phyloP scores from a whole-genome alignment of 352 stramenopile genomes.

The Peronospora belbahrii region DNA sequence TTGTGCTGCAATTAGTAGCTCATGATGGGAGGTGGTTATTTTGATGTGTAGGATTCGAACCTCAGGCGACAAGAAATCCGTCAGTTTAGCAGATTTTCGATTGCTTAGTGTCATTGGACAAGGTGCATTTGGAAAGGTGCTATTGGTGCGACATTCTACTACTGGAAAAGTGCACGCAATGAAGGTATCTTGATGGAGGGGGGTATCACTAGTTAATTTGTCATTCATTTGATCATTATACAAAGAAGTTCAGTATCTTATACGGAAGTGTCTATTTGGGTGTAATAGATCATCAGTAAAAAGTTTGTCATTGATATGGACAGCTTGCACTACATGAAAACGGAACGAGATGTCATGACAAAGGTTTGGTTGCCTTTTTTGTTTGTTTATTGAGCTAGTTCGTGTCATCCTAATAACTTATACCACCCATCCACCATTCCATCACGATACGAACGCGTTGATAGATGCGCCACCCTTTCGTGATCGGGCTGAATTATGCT shows the following conservation, averaged over 20 bases:
- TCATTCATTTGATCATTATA: background rate
- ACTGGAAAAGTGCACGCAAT: conserved; percentile 66
- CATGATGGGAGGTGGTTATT: background rate
- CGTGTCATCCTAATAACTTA: background rate
- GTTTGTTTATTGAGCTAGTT: background rate
- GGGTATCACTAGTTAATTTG: background rate
- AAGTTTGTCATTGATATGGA: conserved; percentile 72
- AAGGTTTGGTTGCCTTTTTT: conserved; percentile 29
- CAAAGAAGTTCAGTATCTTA: background rate
- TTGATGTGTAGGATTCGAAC: conserved; percentile 16
- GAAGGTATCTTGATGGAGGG: conserved; percentile 37
- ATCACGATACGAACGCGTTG: background rate
- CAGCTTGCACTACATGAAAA: conserved; percentile 72
- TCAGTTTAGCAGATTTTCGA: conserved; percentile 92
- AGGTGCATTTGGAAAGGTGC: conserved; percentile 66
- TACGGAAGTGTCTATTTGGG: background rate
- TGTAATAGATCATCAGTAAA: conserved; percentile 77
- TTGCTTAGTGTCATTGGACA: conserved; percentile 94
- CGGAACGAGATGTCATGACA: conserved; percentile 81
- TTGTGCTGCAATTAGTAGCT: background rate
- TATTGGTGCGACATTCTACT: conserved; percentile 60
- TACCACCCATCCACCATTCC: background rate
- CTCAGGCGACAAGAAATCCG: conserved; percentile 29
- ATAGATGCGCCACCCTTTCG: conserved; percentile 75
- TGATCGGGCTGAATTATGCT: conserved; percentile 67